Percentiles rank a stretch among this genome's conserved stretches.
Evolutionary conservation across 164 flowering plant species (phyloP).

Genomic region (Annona cherimola): DNA sequence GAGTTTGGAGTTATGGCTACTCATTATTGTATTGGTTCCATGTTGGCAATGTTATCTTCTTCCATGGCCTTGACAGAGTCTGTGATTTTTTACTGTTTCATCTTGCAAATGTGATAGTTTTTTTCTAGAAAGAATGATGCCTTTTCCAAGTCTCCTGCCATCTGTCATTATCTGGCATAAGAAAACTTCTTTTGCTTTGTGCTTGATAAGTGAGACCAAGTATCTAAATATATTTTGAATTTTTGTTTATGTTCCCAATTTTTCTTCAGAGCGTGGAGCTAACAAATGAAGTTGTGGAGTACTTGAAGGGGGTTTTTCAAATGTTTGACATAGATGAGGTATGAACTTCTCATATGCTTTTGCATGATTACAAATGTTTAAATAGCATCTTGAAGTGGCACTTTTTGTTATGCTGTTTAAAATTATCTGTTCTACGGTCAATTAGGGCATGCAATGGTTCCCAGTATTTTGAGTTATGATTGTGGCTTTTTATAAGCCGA

Average conservation of each 20-base stretch:
- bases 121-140: background rate
- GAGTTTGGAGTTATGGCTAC: background rate
- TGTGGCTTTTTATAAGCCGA: background rate
- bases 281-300: slow-evolving; percentile 71
- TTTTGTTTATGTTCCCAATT: background rate
- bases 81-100: too few relatives aligned
- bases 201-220: background rate
- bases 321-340: slow-evolving; percentile 62
- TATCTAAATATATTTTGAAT: background rate
- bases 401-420: background rate
- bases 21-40: background rate
- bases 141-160: background rate
- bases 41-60: background rate
- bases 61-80: background rate
- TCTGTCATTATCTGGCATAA: background rate
- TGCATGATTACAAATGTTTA: background rate
- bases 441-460: too few relatives aligned
- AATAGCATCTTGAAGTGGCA: background rate
- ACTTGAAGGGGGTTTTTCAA: slow-evolving; percentile 47
- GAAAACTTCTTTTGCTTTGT: background rate
- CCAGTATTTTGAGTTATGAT: too few relatives aligned
- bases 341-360: slow-evolving; percentile 17
- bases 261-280: slow-evolving; percentile 75
- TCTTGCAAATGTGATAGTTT: too few relatives aligned
- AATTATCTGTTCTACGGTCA: too few relatives aligned